Evolutionary conservation across 2,329 filamentous ascomycete genomes (phyloP).

Genomic region (Leptographium procerum): DNA sequence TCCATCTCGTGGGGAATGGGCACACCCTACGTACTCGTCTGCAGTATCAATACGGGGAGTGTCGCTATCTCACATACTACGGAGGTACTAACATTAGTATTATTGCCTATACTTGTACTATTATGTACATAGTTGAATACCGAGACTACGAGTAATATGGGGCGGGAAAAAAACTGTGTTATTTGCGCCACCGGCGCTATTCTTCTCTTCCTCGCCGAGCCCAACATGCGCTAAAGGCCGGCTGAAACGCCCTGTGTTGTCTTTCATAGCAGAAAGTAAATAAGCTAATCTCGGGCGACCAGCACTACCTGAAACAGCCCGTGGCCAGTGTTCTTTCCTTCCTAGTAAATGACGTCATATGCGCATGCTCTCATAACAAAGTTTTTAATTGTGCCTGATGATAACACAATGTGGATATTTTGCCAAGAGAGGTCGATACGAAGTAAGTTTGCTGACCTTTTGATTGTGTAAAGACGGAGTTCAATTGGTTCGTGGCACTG

Average conservation of each 20-base stretch:
- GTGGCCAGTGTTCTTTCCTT: neutral
- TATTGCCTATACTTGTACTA: no score
- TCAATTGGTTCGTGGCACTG: no score
- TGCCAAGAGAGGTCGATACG: no score
- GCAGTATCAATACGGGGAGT: neutral
- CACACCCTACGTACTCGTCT: neutral
- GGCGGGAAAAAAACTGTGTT: no score
- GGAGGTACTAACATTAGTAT: no score
- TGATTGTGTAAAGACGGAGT: no score
- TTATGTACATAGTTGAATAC: neutral
- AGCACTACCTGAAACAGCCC: neutral
- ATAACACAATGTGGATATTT: no score
- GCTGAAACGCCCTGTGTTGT: neutral
- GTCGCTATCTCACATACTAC: no score
- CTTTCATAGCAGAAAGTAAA: neutral
- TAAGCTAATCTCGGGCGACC: neutral
- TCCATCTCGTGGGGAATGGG: neutral
- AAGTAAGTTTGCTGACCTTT: no score
- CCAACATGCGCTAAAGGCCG: neutral
- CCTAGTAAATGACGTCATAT: neutral
- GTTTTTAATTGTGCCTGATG: no score
- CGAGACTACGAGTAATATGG: neutral
- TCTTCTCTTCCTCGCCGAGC: neutral
- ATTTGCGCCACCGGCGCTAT: neutral
- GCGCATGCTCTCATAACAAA: neutral